Conservation (phyloP, 257 asterid genomes). For the Capsicum chinense region DNA sequence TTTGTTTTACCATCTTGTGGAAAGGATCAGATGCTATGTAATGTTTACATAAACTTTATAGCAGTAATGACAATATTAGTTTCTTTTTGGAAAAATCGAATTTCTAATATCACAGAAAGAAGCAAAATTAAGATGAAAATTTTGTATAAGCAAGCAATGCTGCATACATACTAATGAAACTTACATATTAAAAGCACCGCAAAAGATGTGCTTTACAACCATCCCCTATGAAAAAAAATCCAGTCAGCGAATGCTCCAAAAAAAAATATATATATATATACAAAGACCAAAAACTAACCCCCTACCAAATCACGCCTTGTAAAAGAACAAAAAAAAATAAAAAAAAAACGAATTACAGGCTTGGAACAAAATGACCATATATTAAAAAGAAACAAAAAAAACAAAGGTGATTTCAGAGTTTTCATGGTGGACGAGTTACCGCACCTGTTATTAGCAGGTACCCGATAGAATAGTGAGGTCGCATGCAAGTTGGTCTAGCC, state of each 20-base stretch:
- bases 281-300: background rate
- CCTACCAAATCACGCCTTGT: too few species aligned
- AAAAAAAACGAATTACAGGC: background rate
- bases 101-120: background rate
- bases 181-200: slow-evolving; percentile 6
- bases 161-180: background rate
- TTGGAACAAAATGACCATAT: background rate
- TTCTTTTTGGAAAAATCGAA: background rate
- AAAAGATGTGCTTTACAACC: background rate
- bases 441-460: background rate
- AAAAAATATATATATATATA: background rate
- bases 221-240: background rate
- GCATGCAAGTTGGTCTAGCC: background rate
- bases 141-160: slow-evolving; percentile 18
- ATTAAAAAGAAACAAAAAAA: background rate
- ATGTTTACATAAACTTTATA: background rate
- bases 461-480: background rate
- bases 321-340: background rate
- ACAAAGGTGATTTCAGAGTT: background rate
- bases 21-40: background rate
- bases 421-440: background rate
- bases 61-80: background rate
- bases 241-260: background rate
- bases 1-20: background rate
- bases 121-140: background rate